These are phyloP conservation scores for Colletotrichum agaves DNA, from an alignment of 2,329 filamentous ascomycete species.

Conservation along the genomic window DNA sequence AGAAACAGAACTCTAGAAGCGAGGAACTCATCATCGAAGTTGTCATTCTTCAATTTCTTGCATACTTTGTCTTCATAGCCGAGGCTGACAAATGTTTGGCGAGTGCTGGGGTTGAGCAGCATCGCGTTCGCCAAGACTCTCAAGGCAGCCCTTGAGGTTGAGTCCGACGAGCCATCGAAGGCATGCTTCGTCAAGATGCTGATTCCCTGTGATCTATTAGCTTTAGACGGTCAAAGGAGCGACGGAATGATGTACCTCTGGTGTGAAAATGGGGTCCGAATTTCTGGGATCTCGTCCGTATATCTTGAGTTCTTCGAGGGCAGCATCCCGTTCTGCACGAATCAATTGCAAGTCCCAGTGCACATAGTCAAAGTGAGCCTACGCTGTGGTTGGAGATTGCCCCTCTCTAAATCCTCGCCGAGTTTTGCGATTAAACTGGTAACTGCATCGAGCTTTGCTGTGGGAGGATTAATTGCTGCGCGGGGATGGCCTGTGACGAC, in stretches of 20 bases:
- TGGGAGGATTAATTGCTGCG: slow-evolving; percentile 29
- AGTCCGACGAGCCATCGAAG: slow-evolving; percentile 72
- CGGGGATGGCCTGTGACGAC: neutral
- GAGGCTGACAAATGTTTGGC: slow-evolving; percentile 79
- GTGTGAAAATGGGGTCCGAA: slow-evolving; percentile 87
- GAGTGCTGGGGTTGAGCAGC: slow-evolving; percentile 73
- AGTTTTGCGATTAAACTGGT: slow-evolving; percentile 71
- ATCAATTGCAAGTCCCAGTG: slow-evolving; percentile 66
- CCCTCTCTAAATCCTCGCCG: slow-evolving; percentile 68
- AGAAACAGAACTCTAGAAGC: slow-evolving; percentile 82
- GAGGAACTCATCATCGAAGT: slow-evolving; percentile 87
- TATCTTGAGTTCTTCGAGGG: slow-evolving; percentile 78
- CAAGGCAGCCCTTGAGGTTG: slow-evolving; percentile 78
- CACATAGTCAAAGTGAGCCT: slow-evolving; percentile 50
- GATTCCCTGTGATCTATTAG: slow-evolving; percentile 70
- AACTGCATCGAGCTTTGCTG: slow-evolving; percentile 77
- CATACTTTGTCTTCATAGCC: slow-evolving; percentile 76
- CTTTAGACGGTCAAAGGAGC: neutral
- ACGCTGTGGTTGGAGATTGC: slow-evolving; percentile 58
- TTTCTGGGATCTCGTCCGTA: slow-evolving; percentile 77
- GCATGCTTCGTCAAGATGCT: slow-evolving; percentile 77
- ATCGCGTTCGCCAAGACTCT: slow-evolving; percentile 88
- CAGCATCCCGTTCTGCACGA: slow-evolving; percentile 68
- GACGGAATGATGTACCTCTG: slow-evolving; percentile 63
- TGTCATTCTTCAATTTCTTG: slow-evolving; percentile 76